A percentile compares a stretch with the other conserved stretches of the same genome.
phyloP scores from a whole-genome alignment of 768 basidiomycete species.

The Leccinum arenicola region DNA sequence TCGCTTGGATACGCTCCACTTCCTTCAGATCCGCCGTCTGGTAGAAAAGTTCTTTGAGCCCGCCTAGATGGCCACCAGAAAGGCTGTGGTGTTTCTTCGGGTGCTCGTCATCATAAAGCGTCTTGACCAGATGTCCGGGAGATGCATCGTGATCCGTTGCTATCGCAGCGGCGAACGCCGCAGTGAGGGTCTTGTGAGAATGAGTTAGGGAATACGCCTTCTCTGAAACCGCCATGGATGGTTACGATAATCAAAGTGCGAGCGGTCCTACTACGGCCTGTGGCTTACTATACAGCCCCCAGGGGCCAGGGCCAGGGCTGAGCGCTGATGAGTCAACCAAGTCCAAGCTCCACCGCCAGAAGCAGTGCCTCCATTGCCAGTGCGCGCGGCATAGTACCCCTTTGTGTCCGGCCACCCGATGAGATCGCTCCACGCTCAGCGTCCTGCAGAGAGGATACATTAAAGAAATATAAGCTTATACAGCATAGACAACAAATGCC shows the following conservation, averaged over 20 bases:
- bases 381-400: background rate
- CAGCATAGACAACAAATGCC: slow-evolving; percentile 1
- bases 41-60: slow-evolving; percentile 20
- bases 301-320: background rate
- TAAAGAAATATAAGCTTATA: slow-evolving; percentile 7
- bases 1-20: slow-evolving; percentile 17
- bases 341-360: background rate
- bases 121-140: slow-evolving; percentile 37
- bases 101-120: slow-evolving; percentile 35
- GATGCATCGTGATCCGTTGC: slow-evolving; percentile 18
- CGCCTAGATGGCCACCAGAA: slow-evolving; percentile 16
- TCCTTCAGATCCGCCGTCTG: slow-evolving; percentile 14
- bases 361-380: background rate
- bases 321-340: background rate
- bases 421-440: background rate
- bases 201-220: slow-evolving; percentile 32
- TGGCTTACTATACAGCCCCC: background rate
- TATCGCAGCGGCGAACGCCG: slow-evolving; percentile 39
- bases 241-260: background rate
- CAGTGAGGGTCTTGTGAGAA: slow-evolving; percentile 38
- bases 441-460: slow-evolving; percentile 4
- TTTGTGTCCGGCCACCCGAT: background rate
- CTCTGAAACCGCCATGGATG: slow-evolving; percentile 28
- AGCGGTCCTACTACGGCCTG: background rate
- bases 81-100: slow-evolving; percentile 29